Evolutionary conservation across 495 filamentous ascomycete genomes (phyloP).

Genomic region (Alectoria sarmentosa): DNA sequence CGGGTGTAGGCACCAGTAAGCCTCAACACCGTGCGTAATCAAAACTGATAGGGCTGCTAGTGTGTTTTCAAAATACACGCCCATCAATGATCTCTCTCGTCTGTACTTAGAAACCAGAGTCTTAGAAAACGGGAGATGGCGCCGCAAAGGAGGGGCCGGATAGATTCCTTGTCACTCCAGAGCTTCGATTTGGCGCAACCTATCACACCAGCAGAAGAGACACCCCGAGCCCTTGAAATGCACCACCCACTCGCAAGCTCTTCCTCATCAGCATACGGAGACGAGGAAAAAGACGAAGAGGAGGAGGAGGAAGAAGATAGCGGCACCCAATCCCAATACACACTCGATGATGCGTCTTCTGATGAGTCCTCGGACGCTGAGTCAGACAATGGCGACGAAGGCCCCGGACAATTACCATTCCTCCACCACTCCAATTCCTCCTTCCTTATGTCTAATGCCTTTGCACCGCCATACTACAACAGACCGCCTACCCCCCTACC

Average conservation of each 20-base stretch:
- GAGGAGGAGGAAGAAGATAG: conserved; percentile 10
- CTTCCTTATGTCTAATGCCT: conserved; percentile 43
- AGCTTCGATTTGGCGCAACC: conserved; percentile 4
- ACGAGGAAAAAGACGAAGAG: conserved; percentile 12
- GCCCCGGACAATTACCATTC: conserved; percentile 8
- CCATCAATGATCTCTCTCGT: not conserved
- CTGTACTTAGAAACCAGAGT: not conserved
- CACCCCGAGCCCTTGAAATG: conserved; percentile 9
- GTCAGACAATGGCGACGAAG: conserved; percentile 13
- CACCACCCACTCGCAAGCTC: conserved; percentile 12
- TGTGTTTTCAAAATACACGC: not conserved
- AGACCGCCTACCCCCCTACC: conserved; percentile 83
- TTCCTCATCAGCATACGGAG: conserved; percentile 12
- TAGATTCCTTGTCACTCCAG: conserved; percentile 6
- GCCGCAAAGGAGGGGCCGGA: conserved; percentile 8
- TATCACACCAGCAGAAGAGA: conserved; percentile 9
- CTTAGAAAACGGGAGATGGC: not conserved
- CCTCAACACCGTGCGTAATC: not conserved
- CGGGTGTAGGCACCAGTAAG: too few species aligned
- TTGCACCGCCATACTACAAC: conserved; percentile 85
- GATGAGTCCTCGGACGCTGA: conserved; percentile 8
- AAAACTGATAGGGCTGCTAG: not conserved
- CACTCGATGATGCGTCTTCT: conserved; percentile 3
- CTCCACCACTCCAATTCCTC: conserved; percentile 31
- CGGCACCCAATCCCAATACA: conserved; percentile 8